Evolutionary conservation across 495 filamentous ascomycete genomes (phyloP), one percentile per base, ranked within the genome.

Genomic region (Neurospora sp.): DNA sequence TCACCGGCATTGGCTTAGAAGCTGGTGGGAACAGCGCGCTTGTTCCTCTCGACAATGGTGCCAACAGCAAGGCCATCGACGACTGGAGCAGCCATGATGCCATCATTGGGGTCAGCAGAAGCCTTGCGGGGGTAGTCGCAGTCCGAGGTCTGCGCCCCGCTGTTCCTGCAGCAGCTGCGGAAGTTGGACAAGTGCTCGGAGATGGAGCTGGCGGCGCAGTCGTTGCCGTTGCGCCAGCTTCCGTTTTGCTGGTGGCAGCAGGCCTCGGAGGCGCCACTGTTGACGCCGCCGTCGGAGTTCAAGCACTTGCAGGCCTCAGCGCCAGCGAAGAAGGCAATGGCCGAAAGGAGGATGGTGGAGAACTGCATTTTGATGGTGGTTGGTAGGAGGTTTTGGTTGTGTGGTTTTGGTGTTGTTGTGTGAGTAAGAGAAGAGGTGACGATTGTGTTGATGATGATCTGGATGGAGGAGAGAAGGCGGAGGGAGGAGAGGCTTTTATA

Each of bases 121-220:
- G 27, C 53, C 53, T 16, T 7, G 53, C 27, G 53, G 12, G 53
- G 53, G 53, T 61, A 61, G 27, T 61, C 53, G 53, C 53, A 61
- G 53, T 61, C 53, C 5, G 53, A 61, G 12, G 53, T 61, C 27
- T 61, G 53, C 7, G 53, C 27, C 7, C 53, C 53, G 14, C 53
- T 61, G 22, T 31, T 61, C 27, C 1, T 35, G 53, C 53, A 61
- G 53, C 53, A 61, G 27, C 22, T 61, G 27, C 53, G 53, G 53
- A 61, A 84, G 76, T 84, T 83, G 70, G 82, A 85, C 69, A 86
- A 83, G 70, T 85, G 83, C 74, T 85, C 83, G 10, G 76, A 73
- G 74, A 84, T 83, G 20, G 79, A 81, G 73, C 83, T 83, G 31
- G 83, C 85, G 10, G 83, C 85, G 75, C 84, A 86, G 22, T 61